Base-by-base conservation (phyloP, 129 eudicot genomes). In the Mikania micrantha region DNA sequence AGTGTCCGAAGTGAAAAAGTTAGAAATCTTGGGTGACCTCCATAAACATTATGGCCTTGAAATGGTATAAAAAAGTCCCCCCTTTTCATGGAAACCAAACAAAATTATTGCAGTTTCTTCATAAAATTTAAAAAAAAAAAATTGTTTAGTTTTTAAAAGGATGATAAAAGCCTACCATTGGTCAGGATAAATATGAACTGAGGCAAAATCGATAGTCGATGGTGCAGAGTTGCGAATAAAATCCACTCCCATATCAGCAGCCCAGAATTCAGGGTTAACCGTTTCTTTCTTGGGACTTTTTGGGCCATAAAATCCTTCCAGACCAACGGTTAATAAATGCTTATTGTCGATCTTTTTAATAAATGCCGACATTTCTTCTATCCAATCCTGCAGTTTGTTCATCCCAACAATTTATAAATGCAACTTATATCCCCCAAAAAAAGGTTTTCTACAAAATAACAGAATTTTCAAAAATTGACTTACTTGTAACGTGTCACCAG, bases 101-200 rank as follows among this genome's bases (percentile, higher is more conserved):
- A 64, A 64, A 62, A 40, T 0, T 7, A n/a, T 17, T 34, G 66
- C 47, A 60, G 3, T n/a, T 17, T 19, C 20, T 41, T 24, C 21
- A 19, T 50, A 11, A 17, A 20, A 7, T 34, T 20, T 15, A 48
- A 56, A 48, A 40, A 31, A 31, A 41, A 66, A 31, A 20, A 53
- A 24, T 47, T n/a, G 22, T 60, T 42, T 9, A 42, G 47, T 29
- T 16, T 35, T 16, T 35, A 22, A 53, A 53, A 73, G 5, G 32
- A 25, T 1, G 15, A 72, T 9, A 9, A 64, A 29, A 44, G 63
- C 75, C 74, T 75, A 93, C 98, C 98, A 93, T 60, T 93, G 96
- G 83, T 93, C 98, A 60, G 98, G 98, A 78, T 93, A 93, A 17
- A 93, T 84, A 81, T 93, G 98, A 74, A 88, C 91, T 4, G 96